Percentiles rank a stretch among this genome's conserved stretches.
Evolutionary conservation across 2,329 filamentous ascomycete genomes (phyloP).

Genomic region (Fusarium aywerte): DNA sequence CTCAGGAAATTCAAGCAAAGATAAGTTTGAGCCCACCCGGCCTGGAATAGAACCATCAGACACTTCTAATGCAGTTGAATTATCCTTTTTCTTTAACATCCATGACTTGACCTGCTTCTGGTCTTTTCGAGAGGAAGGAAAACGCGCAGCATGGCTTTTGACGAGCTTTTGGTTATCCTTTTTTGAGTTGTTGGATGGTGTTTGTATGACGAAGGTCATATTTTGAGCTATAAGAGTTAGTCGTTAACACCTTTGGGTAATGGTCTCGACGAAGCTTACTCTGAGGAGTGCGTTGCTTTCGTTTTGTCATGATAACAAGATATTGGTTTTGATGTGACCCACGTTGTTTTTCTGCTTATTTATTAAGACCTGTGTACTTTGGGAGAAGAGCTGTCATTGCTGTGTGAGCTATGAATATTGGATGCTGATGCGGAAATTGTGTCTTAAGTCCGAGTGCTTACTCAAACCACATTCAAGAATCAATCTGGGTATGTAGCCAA

Average conservation of each 20-base stretch:
- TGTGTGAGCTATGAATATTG: too few relatives aligned
- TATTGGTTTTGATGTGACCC: background rate
- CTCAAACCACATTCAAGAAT: too few relatives aligned
- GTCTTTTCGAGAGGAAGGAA: background rate
- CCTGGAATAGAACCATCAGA: constrained; percentile 16
- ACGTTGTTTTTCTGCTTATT: background rate
- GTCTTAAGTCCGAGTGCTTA: background rate
- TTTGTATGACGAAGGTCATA: constrained; percentile 22
- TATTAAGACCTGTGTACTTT: too few relatives aligned
- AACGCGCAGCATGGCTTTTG: constrained; percentile 21
- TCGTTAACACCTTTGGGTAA: accelerated
- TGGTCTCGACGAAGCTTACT: background rate
- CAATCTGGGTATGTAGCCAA: too few relatives aligned
- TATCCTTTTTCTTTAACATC: constrained; percentile 16
- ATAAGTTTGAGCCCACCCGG: constrained; percentile 29
- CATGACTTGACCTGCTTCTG: constrained; percentile 15
- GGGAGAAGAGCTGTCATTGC: accelerated
- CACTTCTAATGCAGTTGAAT: background rate
- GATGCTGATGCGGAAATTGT: background rate
- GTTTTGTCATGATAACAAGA: background rate
- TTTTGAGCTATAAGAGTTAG: background rate
- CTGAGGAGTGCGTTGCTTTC: background rate
- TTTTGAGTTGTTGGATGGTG: background rate
- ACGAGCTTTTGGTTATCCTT: constrained; percentile 3
- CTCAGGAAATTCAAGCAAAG: constrained; percentile 39